phyloP scores from a whole-genome alignment of 2,329 filamentous ascomycete species.

The Hypoxylon sp. region DNA sequence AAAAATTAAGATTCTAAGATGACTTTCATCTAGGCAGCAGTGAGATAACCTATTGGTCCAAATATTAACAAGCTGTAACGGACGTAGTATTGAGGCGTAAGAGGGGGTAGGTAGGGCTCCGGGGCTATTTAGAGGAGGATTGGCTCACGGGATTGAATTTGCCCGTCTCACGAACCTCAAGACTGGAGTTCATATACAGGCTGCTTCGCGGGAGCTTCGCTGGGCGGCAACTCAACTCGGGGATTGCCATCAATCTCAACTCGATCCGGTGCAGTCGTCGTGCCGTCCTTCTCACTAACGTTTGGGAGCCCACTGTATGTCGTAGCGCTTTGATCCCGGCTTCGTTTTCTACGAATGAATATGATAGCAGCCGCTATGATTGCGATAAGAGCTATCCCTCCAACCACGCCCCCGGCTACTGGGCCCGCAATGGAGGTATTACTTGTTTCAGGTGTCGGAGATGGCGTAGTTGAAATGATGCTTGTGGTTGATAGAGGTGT shows the following conservation, averaged over 20 bases:
- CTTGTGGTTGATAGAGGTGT: constrained; percentile 7
- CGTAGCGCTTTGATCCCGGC: neutral
- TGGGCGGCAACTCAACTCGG: constrained; percentile 19
- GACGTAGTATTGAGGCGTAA: neutral
- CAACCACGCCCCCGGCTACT: constrained; percentile 42
- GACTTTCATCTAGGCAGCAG: neutral
- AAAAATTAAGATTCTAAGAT: neutral
- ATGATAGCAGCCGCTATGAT: constrained; percentile 31
- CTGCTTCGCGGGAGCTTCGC: neutral
- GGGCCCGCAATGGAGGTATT: constrained; percentile 10
- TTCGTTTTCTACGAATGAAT: constrained; percentile 26
- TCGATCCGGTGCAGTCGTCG: constrained; percentile 9
- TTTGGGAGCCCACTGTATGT: neutral
- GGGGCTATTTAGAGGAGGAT: neutral
- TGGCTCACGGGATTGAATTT: neutral
- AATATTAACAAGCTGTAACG: neutral
- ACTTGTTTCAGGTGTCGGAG: constrained; percentile 10
- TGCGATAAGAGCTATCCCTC: constrained; percentile 33
- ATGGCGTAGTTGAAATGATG: constrained; percentile 12
- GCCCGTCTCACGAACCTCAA: neutral
- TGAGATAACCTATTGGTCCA: neutral
- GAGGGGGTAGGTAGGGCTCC: neutral
- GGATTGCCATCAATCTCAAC: constrained; percentile 27
- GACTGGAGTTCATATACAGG: constrained; percentile 1
- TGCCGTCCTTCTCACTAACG: constrained; percentile 18